Conservation (phyloP, 2,329 filamentous ascomycete species). For the Colletotrichum ledebouriae region DNA sequence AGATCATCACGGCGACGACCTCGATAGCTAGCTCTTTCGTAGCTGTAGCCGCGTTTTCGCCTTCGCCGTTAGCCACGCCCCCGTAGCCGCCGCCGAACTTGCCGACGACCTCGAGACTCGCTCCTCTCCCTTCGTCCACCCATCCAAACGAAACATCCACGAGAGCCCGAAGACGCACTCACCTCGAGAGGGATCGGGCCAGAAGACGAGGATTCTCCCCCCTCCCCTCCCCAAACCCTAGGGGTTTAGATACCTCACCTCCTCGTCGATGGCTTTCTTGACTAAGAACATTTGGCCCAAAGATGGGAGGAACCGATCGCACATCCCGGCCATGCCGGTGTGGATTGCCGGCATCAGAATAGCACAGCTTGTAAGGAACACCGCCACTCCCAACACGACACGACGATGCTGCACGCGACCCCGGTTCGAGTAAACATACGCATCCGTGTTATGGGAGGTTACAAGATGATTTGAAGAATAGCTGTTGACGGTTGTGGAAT, state of each 20-base stretch:
- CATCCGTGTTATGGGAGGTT: neutral
- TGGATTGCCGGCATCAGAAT: slow-evolving; percentile 42
- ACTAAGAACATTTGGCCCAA: slow-evolving; percentile 42
- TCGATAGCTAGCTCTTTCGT: neutral
- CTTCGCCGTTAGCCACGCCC: neutral
- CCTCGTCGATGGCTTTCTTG: slow-evolving; percentile 40
- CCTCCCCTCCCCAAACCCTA: slow-evolving; percentile 18
- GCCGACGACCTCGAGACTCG: slow-evolving; percentile 2
- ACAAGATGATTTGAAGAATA: neutral
- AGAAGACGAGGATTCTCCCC: slow-evolving; percentile 33
- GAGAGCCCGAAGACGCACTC: slow-evolving; percentile 13
- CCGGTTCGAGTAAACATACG: too few relatives aligned
- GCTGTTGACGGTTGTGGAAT: slow-evolving; percentile 18
- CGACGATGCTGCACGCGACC: neutral
- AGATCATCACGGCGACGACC: slow-evolving; percentile 2
- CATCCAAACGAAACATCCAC: slow-evolving; percentile 6
- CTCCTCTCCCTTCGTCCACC: slow-evolving; percentile 2
- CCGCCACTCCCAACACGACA: neutral
- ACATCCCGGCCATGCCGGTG: slow-evolving; percentile 43
- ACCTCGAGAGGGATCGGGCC: slow-evolving; percentile 36
- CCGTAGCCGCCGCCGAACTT: slow-evolving; percentile 8
- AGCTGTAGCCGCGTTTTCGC: neutral
- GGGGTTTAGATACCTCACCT: slow-evolving; percentile 29
- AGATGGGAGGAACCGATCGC: slow-evolving; percentile 42
- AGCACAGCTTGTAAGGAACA: slow-evolving; percentile 41